Conservation (phyloP, 2,329 filamentous ascomycete genomes). For the Diplodia scrobiculata region DNA sequence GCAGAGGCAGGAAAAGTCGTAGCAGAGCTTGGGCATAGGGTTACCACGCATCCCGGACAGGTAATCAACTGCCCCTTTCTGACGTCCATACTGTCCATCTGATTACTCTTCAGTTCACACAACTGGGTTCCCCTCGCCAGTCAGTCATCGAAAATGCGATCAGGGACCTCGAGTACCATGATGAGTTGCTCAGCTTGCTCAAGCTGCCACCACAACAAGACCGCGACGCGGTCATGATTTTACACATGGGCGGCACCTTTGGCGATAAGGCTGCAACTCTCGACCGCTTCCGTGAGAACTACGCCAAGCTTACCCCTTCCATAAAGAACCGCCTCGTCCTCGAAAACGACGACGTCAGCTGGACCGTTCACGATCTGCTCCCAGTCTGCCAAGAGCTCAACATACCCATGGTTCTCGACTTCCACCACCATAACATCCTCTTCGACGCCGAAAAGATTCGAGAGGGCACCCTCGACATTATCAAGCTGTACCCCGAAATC, state of each 20-base stretch:
- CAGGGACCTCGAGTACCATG: constrained; percentile 83
- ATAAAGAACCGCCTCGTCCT: constrained; percentile 82
- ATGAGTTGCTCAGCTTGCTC: constrained; percentile 78
- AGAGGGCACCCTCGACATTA: constrained; percentile 83
- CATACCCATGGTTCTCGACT: constrained; percentile 90
- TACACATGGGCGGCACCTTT: constrained; percentile 90
- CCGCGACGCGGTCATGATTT: constrained; percentile 86
- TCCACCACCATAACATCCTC: constrained; percentile 92
- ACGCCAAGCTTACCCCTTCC: constrained; percentile 64
- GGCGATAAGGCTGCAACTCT: constrained; percentile 82
- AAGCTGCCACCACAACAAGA: constrained; percentile 76
- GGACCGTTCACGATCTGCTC: constrained; percentile 87
- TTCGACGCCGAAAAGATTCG: constrained; percentile 73
- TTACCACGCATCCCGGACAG: constrained; percentile 88
- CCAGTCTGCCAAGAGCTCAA: constrained; percentile 92
- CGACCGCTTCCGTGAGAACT: constrained; percentile 75
- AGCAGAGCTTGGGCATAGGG: constrained; percentile 75
- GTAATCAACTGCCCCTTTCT: constrained; percentile 39
- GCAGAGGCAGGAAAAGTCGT: constrained; percentile 76
- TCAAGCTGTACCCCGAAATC: constrained; percentile 73
- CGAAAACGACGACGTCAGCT: constrained; percentile 92
- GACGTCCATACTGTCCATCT: constrained; percentile 11
- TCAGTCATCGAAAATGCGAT: constrained; percentile 76
- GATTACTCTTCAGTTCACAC: constrained; percentile 66
- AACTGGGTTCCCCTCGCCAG: constrained; percentile 78